Percentiles rank a stretch among this genome's conserved stretches.
These are phyloP conservation scores for Picochlorum sp. DNA, from an alignment of 139 green algal genomes.

Conservation along the genomic window DNA sequence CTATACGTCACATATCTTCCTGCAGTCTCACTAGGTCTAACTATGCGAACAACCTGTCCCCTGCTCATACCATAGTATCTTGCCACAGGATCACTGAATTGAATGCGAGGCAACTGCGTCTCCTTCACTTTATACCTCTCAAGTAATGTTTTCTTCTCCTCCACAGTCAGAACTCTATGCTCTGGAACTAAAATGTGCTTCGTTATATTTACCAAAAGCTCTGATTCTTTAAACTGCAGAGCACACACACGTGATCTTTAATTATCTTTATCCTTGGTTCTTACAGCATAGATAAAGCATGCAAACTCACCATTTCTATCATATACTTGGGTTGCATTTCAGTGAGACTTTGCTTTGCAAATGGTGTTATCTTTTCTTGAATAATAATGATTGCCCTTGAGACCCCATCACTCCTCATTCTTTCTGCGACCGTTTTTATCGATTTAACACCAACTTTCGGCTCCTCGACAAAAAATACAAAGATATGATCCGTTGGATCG, in stretches of 20 bases:
- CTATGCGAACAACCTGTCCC: constrained; percentile 90
- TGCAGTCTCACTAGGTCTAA: constrained; percentile 84
- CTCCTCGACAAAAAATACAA: constrained; percentile 94
- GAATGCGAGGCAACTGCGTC: constrained; percentile 87
- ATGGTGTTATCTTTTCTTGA: constrained; percentile 51
- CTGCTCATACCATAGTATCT: constrained; percentile 85
- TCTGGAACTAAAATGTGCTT: constrained; percentile 86
- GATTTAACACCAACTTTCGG: constrained; percentile 91
- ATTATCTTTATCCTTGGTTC: not conserved
- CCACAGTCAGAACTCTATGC: constrained; percentile 68
- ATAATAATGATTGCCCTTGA: constrained; percentile 82
- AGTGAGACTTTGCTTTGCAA: constrained; percentile 53
- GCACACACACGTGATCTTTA: constrained; percentile 1
- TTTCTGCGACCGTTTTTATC: constrained; percentile 82
- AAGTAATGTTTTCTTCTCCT: constrained; percentile 86
- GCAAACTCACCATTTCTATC: constrained; percentile 56
- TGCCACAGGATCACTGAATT: constrained; percentile 84
- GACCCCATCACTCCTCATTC: constrained; percentile 81
- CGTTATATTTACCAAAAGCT: constrained; percentile 97
- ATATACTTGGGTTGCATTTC: constrained; percentile 66
- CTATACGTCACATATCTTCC: constrained; percentile 93
- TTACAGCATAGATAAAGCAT: not conserved
- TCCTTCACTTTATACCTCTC: constrained; percentile 83
- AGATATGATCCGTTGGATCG: constrained; percentile 63
- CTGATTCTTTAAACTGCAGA: constrained; percentile 64